phyloP scores from a whole-genome alignment of 192 early-diverging fungal genomes.

The Lobosporangium transversale region DNA sequence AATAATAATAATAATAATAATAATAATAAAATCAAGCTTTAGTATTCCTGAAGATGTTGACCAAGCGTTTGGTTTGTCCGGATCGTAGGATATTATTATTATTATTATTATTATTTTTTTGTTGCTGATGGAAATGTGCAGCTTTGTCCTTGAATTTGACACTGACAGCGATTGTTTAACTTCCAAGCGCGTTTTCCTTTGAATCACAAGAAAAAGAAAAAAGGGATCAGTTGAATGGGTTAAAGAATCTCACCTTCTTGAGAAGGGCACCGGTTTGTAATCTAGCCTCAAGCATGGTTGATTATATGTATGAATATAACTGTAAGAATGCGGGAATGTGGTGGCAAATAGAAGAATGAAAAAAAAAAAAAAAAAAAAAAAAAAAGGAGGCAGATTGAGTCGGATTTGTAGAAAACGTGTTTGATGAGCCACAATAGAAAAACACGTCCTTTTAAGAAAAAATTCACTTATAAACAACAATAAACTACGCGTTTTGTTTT shows the following conservation, averaged over 20 bases:
- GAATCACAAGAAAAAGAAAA: too few species aligned
- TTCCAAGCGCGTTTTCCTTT: not conserved
- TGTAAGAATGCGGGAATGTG: not conserved
- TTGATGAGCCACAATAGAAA: too few species aligned
- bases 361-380: constrained; percentile 5
- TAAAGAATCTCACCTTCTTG: constrained; percentile 77
- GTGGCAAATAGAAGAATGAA: constrained; percentile 8
- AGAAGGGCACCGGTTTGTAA: constrained; percentile 86
- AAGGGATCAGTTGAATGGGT: not conserved
- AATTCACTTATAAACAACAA: too few species aligned
- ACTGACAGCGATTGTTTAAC: not conserved
- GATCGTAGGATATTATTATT: not conserved
- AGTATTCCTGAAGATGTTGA: not conserved
- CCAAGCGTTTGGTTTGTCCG: not conserved
- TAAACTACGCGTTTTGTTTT: too few species aligned
- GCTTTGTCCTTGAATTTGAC: not conserved
- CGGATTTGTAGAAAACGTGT: not conserved
- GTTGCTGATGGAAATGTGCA: too few species aligned
- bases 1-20: not conserved
- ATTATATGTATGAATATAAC: constrained; percentile 4
- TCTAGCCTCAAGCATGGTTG: constrained; percentile 90
- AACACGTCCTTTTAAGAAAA: constrained; percentile 6
- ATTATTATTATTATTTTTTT: too few species aligned
- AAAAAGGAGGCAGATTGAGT: not conserved
- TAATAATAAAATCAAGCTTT: not conserved